phyloP scores from a whole-genome alignment of 2,329 filamentous ascomycete species.

The Fusarium transvaalense region DNA sequence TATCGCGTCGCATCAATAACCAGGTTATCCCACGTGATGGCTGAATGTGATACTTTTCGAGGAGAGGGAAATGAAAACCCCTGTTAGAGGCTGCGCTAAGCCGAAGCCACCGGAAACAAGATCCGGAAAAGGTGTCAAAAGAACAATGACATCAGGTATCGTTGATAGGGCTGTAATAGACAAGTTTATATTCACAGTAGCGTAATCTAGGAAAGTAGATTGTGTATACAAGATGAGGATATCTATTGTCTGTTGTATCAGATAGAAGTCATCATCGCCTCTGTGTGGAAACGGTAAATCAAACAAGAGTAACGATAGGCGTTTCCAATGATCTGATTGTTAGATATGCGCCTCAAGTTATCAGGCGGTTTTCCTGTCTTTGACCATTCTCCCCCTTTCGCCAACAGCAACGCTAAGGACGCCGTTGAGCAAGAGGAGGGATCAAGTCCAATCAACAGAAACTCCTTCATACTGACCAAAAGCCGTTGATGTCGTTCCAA shows the following conservation, averaged over 20 bases:
- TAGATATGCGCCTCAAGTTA: not conserved
- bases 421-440: not conserved
- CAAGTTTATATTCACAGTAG: too few species aligned
- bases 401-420: not conserved
- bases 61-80: constrained; percentile 8
- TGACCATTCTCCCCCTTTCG: not conserved
- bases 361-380: too few species aligned
- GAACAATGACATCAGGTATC: constrained; percentile 11
- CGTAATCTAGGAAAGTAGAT: too few species aligned
- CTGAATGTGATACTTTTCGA: not conserved
- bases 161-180: not conserved
- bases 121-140: constrained; percentile 15
- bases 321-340: not conserved
- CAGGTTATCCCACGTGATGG: not conserved
- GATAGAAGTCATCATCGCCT: accelerated
- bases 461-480: not conserved
- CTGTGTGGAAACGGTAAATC: not conserved
- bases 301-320: not conserved
- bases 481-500: constrained; percentile 30
- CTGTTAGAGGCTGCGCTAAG: constrained; percentile 11
- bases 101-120: constrained; percentile 20
- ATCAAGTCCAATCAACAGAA: not conserved
- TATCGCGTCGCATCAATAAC: not conserved
- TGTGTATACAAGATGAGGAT: too few species aligned
- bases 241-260: too few species aligned